These are phyloP conservation scores for Malus orientalis DNA, from an alignment of 306 rosid genomes.

Conservation along the genomic window DNA sequence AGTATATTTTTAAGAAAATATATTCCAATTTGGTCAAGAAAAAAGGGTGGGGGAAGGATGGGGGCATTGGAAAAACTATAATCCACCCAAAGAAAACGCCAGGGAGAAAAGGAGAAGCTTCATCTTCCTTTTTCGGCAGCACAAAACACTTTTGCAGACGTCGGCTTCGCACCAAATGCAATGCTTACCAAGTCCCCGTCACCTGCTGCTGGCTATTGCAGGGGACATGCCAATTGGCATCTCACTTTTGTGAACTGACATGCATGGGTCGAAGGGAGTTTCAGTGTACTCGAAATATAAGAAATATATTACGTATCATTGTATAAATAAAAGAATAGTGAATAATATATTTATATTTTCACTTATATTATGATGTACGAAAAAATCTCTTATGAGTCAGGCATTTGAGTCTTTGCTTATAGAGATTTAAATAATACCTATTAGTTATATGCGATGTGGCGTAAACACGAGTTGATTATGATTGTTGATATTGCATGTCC, in stretches of 20 bases:
- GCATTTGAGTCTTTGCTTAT: background rate
- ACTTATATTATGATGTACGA: no score
- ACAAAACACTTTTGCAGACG: slow-evolving; percentile 25
- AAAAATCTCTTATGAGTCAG: background rate
- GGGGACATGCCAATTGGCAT: slow-evolving; percentile 17
- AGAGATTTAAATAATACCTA: background rate
- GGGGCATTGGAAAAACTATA: background rate
- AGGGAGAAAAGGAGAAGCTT: background rate
- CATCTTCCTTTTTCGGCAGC: slow-evolving; percentile 36
- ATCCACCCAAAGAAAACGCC: background rate
- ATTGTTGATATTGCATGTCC: background rate
- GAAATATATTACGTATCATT: no score
- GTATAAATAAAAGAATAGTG: no score
- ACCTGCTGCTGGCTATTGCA: background rate
- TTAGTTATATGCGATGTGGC: background rate
- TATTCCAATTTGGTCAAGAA: slow-evolving; percentile 11
- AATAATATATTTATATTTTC: no score
- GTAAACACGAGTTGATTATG: background rate
- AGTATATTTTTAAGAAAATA: background rate
- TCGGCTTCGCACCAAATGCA: slow-evolving; percentile 39
- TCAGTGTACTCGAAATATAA: no score
- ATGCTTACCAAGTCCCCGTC: slow-evolving; percentile 6
- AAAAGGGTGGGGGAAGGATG: background rate
- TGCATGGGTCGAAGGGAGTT: background rate
- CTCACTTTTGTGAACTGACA: background rate